Evolutionary conservation across 148 eudicot species (phyloP).

Genomic region (Chenopodium suecicum): DNA sequence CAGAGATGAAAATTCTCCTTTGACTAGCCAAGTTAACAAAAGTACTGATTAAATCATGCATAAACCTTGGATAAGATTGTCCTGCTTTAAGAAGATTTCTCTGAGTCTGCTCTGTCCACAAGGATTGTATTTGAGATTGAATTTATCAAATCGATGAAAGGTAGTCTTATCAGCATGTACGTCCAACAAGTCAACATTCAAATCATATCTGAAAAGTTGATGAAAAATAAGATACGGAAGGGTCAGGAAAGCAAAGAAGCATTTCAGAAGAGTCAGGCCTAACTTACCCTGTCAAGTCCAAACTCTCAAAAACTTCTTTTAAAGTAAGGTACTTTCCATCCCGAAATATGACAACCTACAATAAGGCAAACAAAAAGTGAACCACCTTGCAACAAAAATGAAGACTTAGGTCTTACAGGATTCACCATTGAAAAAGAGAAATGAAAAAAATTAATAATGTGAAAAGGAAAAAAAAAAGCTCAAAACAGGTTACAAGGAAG

Average conservation of each 20-base stretch:
- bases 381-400: conserved; percentile 1
- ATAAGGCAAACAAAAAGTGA: conserved; percentile 11
- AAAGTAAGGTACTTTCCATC: conserved; percentile 78
- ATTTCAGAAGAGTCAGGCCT: conserved; percentile 10
- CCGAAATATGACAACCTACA: conserved; percentile 82
- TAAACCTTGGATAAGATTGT: conserved; percentile 83
- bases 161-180: conserved; percentile 88
- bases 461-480: too few species aligned
- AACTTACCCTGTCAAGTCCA: conserved; percentile 72
- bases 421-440: background rate
- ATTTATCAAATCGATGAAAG: conserved; percentile 82
- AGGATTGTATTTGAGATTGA: conserved; percentile 88
- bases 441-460: too few species aligned
- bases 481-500: background rate
- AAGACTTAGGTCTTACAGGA: background rate
- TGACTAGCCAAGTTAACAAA: background rate
- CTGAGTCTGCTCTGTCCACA: conserved; percentile 87
- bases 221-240: conserved; percentile 9
- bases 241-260: conserved; percentile 4
- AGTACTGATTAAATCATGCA: background rate
- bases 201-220: conserved; percentile 56
- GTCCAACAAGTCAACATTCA: conserved; percentile 81
- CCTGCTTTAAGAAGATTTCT: conserved; percentile 80
- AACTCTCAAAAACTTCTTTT: conserved; percentile 83
- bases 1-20: background rate